Evolutionary conservation across 805 yeast genomes (phyloP).

Genomic region (Teunomyces stri): DNA sequence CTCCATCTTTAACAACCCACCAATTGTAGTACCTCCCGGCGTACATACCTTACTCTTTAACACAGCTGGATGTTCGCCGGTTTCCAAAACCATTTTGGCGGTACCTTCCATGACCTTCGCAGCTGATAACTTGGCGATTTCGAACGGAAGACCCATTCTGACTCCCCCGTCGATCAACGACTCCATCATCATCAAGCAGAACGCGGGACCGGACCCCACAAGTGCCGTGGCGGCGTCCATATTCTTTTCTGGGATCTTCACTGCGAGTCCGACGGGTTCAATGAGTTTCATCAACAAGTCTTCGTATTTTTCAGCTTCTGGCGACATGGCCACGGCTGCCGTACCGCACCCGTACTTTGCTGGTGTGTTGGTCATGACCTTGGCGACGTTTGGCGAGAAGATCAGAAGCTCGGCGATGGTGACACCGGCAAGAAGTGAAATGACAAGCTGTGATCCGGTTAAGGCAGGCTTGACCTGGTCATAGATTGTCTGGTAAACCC

Average conservation of each 20-base stretch:
- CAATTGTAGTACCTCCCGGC: constrained; percentile 97
- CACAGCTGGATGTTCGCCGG: constrained; percentile 85
- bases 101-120: constrained; percentile 94
- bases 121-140: constrained; percentile 80
- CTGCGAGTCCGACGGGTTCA: constrained; percentile 64
- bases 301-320: constrained; percentile 43
- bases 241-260: constrained; percentile 78
- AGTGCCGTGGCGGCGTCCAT: constrained; percentile 96
- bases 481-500: constrained; percentile 61
- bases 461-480: constrained; percentile 46
- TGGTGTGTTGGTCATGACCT: constrained; percentile 99
- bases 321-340: constrained; percentile 83
- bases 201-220: constrained; percentile 97
- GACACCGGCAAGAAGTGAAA: constrained; percentile 91
- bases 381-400: constrained; percentile 61
- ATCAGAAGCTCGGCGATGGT: constrained; percentile 65
- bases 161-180: constrained; percentile 93
- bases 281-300: constrained; percentile 52
- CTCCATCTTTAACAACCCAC: constrained; percentile 90
- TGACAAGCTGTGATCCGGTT: constrained; percentile 54
- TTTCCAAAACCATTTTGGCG: constrained; percentile 79
- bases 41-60: constrained; percentile 88
- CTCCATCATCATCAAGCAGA: constrained; percentile 84
- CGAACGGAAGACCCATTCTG: constrained; percentile 87
- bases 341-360: constrained; percentile 91